These are phyloP conservation scores for Huntiella omanensis DNA, from an alignment of 2,329 filamentous ascomycete species.

Conservation along the genomic window DNA sequence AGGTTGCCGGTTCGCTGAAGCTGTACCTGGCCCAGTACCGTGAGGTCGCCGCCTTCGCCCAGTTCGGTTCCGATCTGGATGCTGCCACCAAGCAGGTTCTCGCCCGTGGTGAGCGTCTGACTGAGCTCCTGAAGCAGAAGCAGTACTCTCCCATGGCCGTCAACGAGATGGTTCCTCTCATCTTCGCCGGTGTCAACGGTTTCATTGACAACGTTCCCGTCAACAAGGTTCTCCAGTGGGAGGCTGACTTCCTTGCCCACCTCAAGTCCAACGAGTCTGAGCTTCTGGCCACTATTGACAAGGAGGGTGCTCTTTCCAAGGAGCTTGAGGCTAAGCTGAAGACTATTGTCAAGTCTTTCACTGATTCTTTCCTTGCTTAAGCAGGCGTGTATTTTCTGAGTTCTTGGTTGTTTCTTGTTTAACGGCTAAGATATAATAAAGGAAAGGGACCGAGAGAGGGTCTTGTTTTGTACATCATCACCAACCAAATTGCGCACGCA, in stretches of 20 bases:
- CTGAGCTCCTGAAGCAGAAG: slow-evolving; percentile 99
- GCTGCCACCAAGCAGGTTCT: slow-evolving; percentile 98
- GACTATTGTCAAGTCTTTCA: slow-evolving; percentile 62
- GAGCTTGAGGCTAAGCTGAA: slow-evolving; percentile 69
- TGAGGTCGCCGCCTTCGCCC: slow-evolving; percentile 98
- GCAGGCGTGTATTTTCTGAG: slow-evolving; percentile 10
- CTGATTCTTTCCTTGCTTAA: slow-evolving; percentile 72
- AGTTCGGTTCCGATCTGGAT: slow-evolving; percentile 99
- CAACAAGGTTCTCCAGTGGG: slow-evolving; percentile 79
- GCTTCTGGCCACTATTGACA: slow-evolving; percentile 70
- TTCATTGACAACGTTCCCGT: slow-evolving; percentile 78
- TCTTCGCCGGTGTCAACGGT: slow-evolving; percentile 99
- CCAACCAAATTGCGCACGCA: no score
- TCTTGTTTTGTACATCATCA: slow-evolving; percentile 29
- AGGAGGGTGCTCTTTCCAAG: slow-evolving; percentile 93
- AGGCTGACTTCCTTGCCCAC: slow-evolving; percentile 83
- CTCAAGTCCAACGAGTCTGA: slow-evolving; percentile 80
- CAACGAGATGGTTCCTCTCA: slow-evolving; percentile 99
- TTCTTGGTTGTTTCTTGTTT: neutral
- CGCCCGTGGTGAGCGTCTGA: slow-evolving; percentile 93
- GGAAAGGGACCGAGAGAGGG: slow-evolving; percentile 18
- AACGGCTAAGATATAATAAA: slow-evolving; percentile 13
- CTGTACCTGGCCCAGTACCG: slow-evolving; percentile 99
- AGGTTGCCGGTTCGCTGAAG: slow-evolving; percentile 98
- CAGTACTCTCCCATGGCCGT: slow-evolving; percentile 98